phyloP scores from a whole-genome alignment of 148 eudicot genomes.

The Cornus controversa region DNA sequence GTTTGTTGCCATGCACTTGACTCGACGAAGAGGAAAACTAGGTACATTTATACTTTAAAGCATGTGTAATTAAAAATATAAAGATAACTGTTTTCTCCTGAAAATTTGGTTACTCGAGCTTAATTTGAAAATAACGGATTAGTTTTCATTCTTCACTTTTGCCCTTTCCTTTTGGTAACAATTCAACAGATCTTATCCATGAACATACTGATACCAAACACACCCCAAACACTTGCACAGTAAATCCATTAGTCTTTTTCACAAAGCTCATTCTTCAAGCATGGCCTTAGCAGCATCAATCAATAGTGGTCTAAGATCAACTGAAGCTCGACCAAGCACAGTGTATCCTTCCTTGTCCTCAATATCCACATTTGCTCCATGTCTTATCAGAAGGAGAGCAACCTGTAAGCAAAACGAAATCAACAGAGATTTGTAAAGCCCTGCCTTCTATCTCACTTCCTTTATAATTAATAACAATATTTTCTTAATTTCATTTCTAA shows the following conservation, averaged over 20 bases:
- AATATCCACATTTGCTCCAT: slow-evolving; percentile 90
- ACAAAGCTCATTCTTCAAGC: slow-evolving; percentile 64
- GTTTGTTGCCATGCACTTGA: no score
- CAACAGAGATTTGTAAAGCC: background rate
- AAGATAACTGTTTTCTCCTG: no score
- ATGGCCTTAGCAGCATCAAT: slow-evolving; percentile 88
- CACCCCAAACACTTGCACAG: background rate
- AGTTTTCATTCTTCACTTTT: no score
- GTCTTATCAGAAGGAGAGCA: slow-evolving; percentile 84
- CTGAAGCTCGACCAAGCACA: slow-evolving; percentile 80
- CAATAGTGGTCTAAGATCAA: slow-evolving; percentile 57
- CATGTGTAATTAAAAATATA: no score
- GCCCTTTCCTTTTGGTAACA: no score
- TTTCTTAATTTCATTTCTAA: no score
- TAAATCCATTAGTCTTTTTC: background rate
- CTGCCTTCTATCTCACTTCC: no score
- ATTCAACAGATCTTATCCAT: background rate
- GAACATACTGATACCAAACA: background rate
- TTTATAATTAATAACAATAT: no score
- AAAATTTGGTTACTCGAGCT: no score
- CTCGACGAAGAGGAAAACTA: no score
- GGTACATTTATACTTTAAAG: no score
- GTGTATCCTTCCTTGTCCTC: slow-evolving; percentile 97
- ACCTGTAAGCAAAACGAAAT: slow-evolving; percentile 41
- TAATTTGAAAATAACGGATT: no score